Evolutionary conservation across 2,329 filamentous ascomycete species (phyloP), one percentile per base, ranked within the genome.

Genomic region (Knufia petricola): DNA sequence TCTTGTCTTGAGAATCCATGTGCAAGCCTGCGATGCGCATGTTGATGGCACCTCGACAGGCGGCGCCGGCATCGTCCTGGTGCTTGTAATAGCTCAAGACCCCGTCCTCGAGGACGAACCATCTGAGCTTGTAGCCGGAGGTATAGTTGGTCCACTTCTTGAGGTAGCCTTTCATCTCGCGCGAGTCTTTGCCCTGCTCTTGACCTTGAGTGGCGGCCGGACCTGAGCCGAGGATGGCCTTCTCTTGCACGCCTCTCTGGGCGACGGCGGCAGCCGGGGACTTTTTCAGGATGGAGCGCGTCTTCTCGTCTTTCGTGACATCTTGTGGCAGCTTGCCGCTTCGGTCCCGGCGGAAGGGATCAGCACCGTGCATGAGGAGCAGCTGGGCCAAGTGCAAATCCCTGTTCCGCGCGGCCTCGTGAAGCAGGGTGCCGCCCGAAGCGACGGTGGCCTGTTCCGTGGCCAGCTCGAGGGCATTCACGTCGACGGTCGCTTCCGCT

Each of bases 101-200:
- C 10, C 92, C 92, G 63, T 98, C 92, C 64, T 98, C 92, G 7
- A 98, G 78, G 12, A 96, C 92, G 63, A 98, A 98, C 89, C 90
- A 98, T 52, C 92, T 78, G 55, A 98, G 67, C 69, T 98, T 95
- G 70, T 95, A 98, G 7, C 92, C 92, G 63, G 86, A 89, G 19
- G 90, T 89, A 64, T 98, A 98, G 64, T 98, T 98, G 41, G 92
- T 98, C 92, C 92, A 98, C 66, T 98, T 98, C 70, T 95, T 96
- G 49, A 98, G 73, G 64, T 96, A 98, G 4, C 92, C 92, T 70
- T 94, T 95, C 86, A 98, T 96, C 67, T 96, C 90, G 41, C 89
- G 78, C 15, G 86, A 85, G 62, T 98, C 92, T 57, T 90, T 88
- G 21, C 84, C 85, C 50, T 78, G 66, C 13, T 73, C 70, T 42